Conservation (phyloP, 2,329 filamentous ascomycete species). For the Monosporascus sp. region DNA sequence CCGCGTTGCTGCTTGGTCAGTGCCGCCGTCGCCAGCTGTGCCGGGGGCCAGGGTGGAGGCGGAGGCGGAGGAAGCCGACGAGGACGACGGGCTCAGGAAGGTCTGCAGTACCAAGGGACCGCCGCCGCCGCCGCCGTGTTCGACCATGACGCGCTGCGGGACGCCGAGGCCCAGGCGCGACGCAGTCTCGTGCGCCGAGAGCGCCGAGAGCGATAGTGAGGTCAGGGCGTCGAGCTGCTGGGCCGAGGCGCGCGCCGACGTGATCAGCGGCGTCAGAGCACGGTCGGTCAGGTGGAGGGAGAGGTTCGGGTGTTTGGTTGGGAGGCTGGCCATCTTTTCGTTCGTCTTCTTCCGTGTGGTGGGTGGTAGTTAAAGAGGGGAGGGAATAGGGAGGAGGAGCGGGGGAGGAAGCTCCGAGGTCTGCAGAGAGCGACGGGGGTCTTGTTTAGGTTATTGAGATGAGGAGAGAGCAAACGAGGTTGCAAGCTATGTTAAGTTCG, state of each 20-base stretch:
- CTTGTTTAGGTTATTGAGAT: no score
- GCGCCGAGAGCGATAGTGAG: slow-evolving; percentile 45
- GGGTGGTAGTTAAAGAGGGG: no score
- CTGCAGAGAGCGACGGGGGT: no score
- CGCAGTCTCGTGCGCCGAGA: slow-evolving; percentile 48
- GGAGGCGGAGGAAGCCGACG: background rate
- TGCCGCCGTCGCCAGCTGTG: background rate
- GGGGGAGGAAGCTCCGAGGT: no score
- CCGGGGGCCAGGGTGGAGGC: background rate
- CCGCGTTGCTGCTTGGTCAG: background rate
- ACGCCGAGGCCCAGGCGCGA: slow-evolving; percentile 46
- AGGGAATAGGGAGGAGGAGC: no score
- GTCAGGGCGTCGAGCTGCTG: slow-evolving; percentile 47
- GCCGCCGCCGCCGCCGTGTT: slow-evolving; percentile 33
- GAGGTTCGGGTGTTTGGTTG: slow-evolving; percentile 44
- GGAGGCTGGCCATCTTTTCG: slow-evolving; percentile 34
- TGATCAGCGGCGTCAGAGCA: slow-evolving; percentile 51
- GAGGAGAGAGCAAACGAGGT: no score
- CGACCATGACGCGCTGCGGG: slow-evolving; percentile 54
- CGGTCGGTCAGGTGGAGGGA: slow-evolving; percentile 53
- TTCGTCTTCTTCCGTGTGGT: background rate
- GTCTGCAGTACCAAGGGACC: slow-evolving; percentile 30
- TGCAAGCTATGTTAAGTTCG: no score
- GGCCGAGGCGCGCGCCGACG: slow-evolving; percentile 39
- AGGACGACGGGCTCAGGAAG: slow-evolving; percentile 14